phyloP scores from a whole-genome alignment of 179 eudicot genomes.

The Silene vulgaris region DNA sequence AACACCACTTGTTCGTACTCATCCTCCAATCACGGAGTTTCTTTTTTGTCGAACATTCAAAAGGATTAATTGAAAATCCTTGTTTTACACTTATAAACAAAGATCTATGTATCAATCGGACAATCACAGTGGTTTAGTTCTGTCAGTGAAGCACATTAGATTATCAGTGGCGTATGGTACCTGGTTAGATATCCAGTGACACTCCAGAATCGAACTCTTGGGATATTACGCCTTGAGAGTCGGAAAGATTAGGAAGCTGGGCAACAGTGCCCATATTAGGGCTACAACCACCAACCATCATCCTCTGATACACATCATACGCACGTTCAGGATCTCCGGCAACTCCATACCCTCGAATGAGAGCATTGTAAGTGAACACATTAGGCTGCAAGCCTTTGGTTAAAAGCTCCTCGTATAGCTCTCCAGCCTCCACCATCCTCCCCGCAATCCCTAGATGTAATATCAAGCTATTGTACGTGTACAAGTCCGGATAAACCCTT shows the following conservation, averaged over 20 bases:
- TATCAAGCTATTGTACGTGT: conserved; percentile 73
- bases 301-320: conserved; percentile 69
- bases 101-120: too few relatives aligned
- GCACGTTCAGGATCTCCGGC: conserved; percentile 74
- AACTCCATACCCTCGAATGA: conserved; percentile 73
- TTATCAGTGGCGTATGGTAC: not conserved
- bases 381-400: conserved; percentile 72
- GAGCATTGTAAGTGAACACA: conserved; percentile 83
- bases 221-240: not conserved
- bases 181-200: conserved; percentile 5
- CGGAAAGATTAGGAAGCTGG: conserved; percentile 74
- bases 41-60: too few relatives aligned
- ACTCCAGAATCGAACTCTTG: not conserved
- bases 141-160: too few relatives aligned
- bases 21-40: too few relatives aligned
- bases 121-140: too few relatives aligned
- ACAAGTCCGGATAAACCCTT: conserved; percentile 66
- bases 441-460: conserved; percentile 72
- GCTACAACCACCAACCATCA: conserved; percentile 87
- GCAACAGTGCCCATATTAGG: conserved; percentile 82
- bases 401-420: conserved; percentile 64
- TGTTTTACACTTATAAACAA: too few relatives aligned
- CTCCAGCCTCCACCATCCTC: conserved; percentile 65
- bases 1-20: too few relatives aligned
- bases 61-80: too few relatives aligned